Base-by-base conservation (phyloP, 2,329 filamentous ascomycete genomes). In the Ophiocordyceps robertsii region DNA sequence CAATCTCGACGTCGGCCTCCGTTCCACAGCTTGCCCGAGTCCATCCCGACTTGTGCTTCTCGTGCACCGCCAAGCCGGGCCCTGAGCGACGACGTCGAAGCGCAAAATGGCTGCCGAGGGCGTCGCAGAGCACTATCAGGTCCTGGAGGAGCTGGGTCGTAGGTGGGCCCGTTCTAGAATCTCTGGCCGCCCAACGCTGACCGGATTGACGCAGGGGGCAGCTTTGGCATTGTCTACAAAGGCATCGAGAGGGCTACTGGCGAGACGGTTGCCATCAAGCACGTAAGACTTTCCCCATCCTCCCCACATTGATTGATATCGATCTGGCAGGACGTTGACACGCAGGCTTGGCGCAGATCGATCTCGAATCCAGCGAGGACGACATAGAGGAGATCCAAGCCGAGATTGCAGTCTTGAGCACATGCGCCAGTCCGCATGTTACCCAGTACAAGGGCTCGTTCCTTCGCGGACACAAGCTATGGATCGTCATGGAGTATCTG, bases 401-500 rank as follows among this genome's bases (percentile, higher is more conserved):
- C 58, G 92, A 98, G 60, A 96, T 98, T 52, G 84, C 87, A 3
- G 84, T 98, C 30, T 72, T 98, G 47, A 92, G 89, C 64, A 95
- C 92, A 42, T 98, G 92, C 68, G 84, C 84, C 51, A 95, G 89
- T 59, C 83, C 84, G 39, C 93, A 84, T 62, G 88, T 98, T 52
- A 96, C 92, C 14, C 85, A 94, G 59, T 98, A 98, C 72, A 93
- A 89, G 61, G 84, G 86, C 19, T 95, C 89, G 58, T 98, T 96
- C 61, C 75, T 96, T n/a, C 80, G 86, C 52, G 92, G 92, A 24
- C 84, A 89, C 60, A 98, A 96, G 66, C 69, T 98, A 69, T 98
- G 92, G 92, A 98, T 98, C 57, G 87, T 96, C 45, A 98, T 98
- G 92, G 92, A 98, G 63, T 98, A 84, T 57, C 69, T 98, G 11